Base-by-base conservation (phyloP, 208 protist species). In the Trypanosoma lewisi region DNA sequence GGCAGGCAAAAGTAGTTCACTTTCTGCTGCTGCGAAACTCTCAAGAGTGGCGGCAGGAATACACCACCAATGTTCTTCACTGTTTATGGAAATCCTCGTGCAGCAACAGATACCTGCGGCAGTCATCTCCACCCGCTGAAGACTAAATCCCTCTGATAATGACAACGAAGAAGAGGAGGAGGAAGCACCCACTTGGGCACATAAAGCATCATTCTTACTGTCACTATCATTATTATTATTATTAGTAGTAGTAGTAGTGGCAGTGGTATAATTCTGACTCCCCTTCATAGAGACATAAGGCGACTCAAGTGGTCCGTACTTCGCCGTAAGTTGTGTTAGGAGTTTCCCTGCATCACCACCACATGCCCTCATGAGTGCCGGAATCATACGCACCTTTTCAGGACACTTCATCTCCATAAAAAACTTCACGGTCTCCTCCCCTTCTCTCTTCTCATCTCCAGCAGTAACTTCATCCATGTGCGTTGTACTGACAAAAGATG, bases 381-480 rank as follows among this genome's bases (percentile, higher is more conserved):
- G 75, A 37, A 85, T 49, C 57, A 91, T 79, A 52, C 67, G 63
- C n/a, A 82, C 58, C 42, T 87, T 87, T 16, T 91, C 83, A 7
- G 80, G 75, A 51, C 80, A 86, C 58, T 78, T 80, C 23, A 44
- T 53, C 33, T 33, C 49, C 72, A 87, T 80, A 49, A 87, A 87
- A 53, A 19, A 37, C 4, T 25, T 49, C 0, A 79, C 70, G 12
- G 65, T 61, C 34, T 62, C 67, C 23, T 44, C 36, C 9, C 0
- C 16, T 21, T 12, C 45, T 9, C 52, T 37, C 27, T 57, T 54
- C 7, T 11, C 23, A 25, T 57, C 57, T 12, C 11, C 21, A 30
- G 33, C 31, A 66, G 17, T 23, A 23, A 11, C 34, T 31, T 54
- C 45, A 59, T 6, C 21, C 6, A 5, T 23, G 33, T 33, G 7